Conservation (phyloP, 163 green algal genomes). For the Prototheca wickerhamii region DNA sequence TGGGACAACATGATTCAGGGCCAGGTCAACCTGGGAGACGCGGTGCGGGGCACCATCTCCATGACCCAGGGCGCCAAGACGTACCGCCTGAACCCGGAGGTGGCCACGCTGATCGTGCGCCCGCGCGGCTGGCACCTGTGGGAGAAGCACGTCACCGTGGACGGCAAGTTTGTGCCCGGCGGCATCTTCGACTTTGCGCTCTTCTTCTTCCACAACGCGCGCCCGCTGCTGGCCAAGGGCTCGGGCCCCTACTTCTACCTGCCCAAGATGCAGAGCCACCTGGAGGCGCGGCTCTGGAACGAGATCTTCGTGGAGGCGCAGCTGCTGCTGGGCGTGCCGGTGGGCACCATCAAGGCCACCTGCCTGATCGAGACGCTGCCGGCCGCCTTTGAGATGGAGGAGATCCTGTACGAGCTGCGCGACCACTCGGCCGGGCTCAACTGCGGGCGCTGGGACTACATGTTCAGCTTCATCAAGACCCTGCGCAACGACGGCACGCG, state of each 20-base stretch:
- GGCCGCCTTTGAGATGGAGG: conserved; percentile 90
- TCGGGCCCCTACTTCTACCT: conserved; percentile 79
- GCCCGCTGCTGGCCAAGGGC: conserved; percentile 32
- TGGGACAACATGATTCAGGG: conserved; percentile 69
- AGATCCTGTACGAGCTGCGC: conserved; percentile 81
- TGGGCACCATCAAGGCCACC: conserved; percentile 73
- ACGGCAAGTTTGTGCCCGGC: conserved; percentile 48
- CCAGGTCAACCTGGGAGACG: conserved; percentile 73
- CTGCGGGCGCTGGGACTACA: conserved; percentile 91
- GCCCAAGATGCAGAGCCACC: conserved; percentile 71
- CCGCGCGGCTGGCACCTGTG: conserved; percentile 82
- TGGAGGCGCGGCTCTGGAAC: conserved; percentile 80
- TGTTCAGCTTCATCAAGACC: conserved; percentile 84
- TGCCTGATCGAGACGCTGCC: conserved; percentile 86
- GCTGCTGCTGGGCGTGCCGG: conserved; percentile 55
- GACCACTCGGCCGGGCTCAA: conserved; percentile 67
- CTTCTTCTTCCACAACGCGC: conserved; percentile 82
- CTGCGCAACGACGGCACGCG: conserved; percentile 53
- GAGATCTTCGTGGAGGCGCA: conserved; percentile 67
- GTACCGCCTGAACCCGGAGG: conserved; percentile 32
- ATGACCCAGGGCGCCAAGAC: conserved; percentile 46
- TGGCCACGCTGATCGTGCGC: conserved; percentile 38
- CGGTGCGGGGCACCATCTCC: conserved; percentile 52
- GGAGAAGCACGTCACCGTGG: conserved; percentile 75
- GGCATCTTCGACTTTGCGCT: conserved; percentile 81